Percentiles rank a stretch among this genome's conserved stretches.
phyloP scores from a whole-genome alignment of 2,329 filamentous ascomycete species.

The Verticillium nonalfalfae region DNA sequence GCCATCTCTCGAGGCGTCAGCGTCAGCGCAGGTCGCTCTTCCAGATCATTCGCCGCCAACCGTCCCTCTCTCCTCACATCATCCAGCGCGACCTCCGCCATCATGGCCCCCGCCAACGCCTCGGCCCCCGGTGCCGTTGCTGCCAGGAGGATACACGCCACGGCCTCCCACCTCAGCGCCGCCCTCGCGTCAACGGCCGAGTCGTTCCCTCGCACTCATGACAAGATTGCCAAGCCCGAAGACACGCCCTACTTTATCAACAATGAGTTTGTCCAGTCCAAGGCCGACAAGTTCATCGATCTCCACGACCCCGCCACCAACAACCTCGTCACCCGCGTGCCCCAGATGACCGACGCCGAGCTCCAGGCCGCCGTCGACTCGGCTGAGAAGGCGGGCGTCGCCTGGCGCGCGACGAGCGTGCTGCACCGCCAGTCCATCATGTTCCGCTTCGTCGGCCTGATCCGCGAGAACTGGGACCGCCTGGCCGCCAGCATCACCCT shows the following conservation, averaged over 20 bases:
- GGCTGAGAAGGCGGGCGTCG: constrained; percentile 68
- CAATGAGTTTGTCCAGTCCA: constrained; percentile 68
- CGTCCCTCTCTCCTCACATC: constrained; percentile 15
- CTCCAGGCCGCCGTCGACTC: constrained; percentile 69
- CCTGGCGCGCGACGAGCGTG: constrained; percentile 67
- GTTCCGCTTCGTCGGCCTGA: constrained; percentile 77
- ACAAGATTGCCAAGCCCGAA: constrained; percentile 58
- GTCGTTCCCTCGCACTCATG: constrained; percentile 65
- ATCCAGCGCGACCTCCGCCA: constrained; percentile 14
- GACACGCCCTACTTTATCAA: constrained; percentile 74
- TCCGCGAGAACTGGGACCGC: constrained; percentile 79
- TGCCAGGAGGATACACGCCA: constrained; percentile 50
- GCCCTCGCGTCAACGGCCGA: constrained; percentile 49
- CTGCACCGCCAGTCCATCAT: constrained; percentile 76
- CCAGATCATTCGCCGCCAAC: constrained; percentile 16
- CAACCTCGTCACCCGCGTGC: constrained; percentile 76
- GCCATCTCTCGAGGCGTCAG: constrained; percentile 32
- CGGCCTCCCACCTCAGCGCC: constrained; percentile 46
- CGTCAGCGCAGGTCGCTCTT: constrained; percentile 25
- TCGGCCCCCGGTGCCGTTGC: constrained; percentile 26
- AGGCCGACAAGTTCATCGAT: constrained; percentile 68
- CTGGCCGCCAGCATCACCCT: constrained; percentile 79
- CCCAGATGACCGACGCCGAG: constrained; percentile 74
- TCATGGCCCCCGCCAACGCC: constrained; percentile 11
- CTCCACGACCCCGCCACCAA: constrained; percentile 80